phyloP scores from a whole-genome alignment of 2,329 filamentous ascomycete genomes.

The Fusarium vanettenii region DNA sequence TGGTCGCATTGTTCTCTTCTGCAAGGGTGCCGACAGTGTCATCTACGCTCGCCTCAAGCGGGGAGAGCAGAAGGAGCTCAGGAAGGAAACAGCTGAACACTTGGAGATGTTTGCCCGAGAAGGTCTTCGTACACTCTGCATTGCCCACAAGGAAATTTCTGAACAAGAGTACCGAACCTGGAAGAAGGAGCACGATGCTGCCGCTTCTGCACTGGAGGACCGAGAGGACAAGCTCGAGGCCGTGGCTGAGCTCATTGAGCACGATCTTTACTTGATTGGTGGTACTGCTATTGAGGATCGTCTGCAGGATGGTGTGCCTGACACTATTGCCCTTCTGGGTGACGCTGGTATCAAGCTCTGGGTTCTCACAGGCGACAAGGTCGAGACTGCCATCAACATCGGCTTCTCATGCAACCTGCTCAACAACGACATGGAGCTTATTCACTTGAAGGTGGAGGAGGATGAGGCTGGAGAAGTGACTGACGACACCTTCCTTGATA shows the following conservation, averaged over 20 bases:
- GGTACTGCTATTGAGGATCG: slow-evolving; percentile 98
- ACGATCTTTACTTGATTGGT: slow-evolving; percentile 86
- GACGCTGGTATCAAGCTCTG: slow-evolving; percentile 97
- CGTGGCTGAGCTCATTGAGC: slow-evolving; percentile 90
- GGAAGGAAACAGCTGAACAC: slow-evolving; percentile 88
- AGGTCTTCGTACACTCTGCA: slow-evolving; percentile 92
- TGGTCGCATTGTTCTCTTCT: slow-evolving; percentile 88
- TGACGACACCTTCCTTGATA: slow-evolving; percentile 63
- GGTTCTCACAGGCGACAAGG: slow-evolving; percentile 98
- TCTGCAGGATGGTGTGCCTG: slow-evolving; percentile 95
- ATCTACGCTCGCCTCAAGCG: slow-evolving; percentile 92
- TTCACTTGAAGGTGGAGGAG: slow-evolving; percentile 87
- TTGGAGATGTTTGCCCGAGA: slow-evolving; percentile 97
- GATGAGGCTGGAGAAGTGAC: slow-evolving; percentile 66
- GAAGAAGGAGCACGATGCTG: slow-evolving; percentile 88
- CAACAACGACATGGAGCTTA: slow-evolving; percentile 97
- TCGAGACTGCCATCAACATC: slow-evolving; percentile 99
- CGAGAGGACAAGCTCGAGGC: slow-evolving; percentile 94
- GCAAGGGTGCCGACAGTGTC: slow-evolving; percentile 97
- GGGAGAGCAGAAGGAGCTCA: slow-evolving; percentile 87
- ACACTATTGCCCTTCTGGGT: slow-evolving; percentile 91
- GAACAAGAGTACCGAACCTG: slow-evolving; percentile 88
- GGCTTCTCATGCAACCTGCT: slow-evolving; percentile 98
- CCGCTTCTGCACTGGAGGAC: slow-evolving; percentile 83
- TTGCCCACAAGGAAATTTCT: slow-evolving; percentile 82